Percentiles rank a stretch among this genome's conserved stretches.
These are phyloP conservation scores for Poterioochromonas sp. DNA, from an alignment of 352 stramenopile species.

Conservation along the genomic window DNA sequence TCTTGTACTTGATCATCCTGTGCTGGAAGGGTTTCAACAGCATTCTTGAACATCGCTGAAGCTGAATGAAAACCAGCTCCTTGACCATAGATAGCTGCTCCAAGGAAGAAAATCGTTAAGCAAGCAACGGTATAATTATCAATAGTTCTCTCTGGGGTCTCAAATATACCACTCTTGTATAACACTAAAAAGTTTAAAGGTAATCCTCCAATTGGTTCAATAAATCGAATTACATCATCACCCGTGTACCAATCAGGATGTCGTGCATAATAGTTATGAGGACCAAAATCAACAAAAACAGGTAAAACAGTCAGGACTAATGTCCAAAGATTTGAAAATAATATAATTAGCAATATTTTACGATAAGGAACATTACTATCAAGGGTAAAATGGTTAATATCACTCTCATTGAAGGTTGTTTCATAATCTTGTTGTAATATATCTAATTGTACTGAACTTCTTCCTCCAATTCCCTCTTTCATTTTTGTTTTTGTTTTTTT, in stretches of 20 bases:
- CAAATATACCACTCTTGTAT: background rate
- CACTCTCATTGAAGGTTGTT: too few relatives aligned
- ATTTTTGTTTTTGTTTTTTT: too few relatives aligned
- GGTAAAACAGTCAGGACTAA: background rate
- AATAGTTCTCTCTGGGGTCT: background rate
- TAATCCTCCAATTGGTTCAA: background rate
- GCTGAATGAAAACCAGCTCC: slow-evolving; percentile 18
- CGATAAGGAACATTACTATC: too few relatives aligned
- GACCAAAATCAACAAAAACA: background rate
- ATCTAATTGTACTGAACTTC: too few relatives aligned
- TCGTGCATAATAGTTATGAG: slow-evolving; percentile 9
- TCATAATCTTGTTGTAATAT: too few relatives aligned
- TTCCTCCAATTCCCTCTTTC: too few relatives aligned
- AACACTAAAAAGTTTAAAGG: background rate
- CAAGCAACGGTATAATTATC: background rate
- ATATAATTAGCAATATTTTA: background rate
- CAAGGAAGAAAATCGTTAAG: background rate
- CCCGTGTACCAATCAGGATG: background rate
- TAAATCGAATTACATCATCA: slow-evolving; percentile 7
- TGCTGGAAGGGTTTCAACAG: background rate
- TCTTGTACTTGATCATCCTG: background rate
- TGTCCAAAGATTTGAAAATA: slow-evolving; percentile 14
- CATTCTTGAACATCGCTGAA: background rate
- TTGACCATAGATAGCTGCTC: background rate
- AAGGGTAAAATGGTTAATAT: too few relatives aligned